Conservation (phyloP, 176 grass and related monocot species). For the Eremochloa ophiuroides region DNA sequence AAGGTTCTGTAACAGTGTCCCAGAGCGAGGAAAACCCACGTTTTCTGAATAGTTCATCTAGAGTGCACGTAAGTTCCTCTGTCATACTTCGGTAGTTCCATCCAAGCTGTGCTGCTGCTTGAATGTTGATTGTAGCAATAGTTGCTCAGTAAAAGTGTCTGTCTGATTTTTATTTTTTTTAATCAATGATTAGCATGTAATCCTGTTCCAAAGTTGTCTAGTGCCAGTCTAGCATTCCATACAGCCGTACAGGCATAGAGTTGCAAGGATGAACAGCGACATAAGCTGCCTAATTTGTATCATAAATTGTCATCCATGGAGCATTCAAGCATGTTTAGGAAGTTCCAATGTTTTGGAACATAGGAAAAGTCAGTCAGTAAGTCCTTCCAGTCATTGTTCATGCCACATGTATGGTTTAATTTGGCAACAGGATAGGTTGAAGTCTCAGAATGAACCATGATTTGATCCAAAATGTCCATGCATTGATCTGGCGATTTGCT, state of each 20-base stretch:
- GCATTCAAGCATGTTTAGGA: constrained; percentile 4
- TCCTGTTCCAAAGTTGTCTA: background rate
- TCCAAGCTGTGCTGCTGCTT: background rate
- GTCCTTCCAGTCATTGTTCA: background rate
- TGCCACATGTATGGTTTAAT: background rate
- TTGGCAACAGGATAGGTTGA: background rate
- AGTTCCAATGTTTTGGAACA: background rate
- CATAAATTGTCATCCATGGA: background rate
- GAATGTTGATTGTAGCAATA: background rate
- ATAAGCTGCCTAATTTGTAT: background rate
- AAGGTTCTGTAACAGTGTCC: constrained; percentile 70
- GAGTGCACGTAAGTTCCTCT: constrained; percentile 69
- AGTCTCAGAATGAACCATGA: background rate
- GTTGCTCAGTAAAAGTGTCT: background rate
- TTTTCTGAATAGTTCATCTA: constrained; percentile 82
- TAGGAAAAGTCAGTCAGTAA: background rate
- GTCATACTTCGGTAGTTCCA: background rate
- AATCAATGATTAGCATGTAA: background rate
- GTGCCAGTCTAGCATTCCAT: background rate
- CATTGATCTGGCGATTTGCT: background rate
- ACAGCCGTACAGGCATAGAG: background rate
- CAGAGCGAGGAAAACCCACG: constrained; percentile 80
- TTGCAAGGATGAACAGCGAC: background rate
- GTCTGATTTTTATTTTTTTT: background rate
- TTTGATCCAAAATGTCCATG: background rate